These are phyloP conservation scores for Mallotus nudiflorus DNA, from an alignment of 345 rosid genomes.

Conservation along the genomic window DNA sequence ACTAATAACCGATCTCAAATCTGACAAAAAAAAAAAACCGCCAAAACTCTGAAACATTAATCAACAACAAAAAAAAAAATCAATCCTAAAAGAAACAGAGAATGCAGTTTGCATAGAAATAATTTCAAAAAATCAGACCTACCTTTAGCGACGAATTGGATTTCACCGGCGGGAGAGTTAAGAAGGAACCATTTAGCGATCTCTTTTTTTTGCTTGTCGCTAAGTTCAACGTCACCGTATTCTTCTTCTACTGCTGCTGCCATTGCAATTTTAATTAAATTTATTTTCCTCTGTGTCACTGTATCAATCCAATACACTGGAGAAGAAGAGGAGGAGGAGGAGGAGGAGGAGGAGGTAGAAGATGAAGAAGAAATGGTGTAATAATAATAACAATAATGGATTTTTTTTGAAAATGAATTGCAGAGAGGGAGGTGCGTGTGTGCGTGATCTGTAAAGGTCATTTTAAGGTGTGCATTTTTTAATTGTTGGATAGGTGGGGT, in stretches of 20 bases:
- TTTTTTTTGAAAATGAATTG: constrained; percentile 17
- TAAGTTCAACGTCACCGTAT: constrained; percentile 50
- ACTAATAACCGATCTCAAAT: constrained; percentile 68
- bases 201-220: constrained; percentile 77
- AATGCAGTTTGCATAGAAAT: too few species aligned
- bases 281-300: constrained; percentile 9
- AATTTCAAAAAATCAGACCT: not conserved
- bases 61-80: not conserved
- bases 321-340: not conserved
- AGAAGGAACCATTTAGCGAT: constrained; percentile 99
- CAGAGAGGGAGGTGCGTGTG: constrained; percentile 1
- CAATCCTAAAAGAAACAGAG: not conserved
- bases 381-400: too few species aligned
- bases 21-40: constrained; percentile 36
- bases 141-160: constrained; percentile 97
- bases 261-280: too few species aligned
- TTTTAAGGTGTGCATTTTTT: not conserved
- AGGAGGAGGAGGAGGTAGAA: too few species aligned
- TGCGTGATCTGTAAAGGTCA: constrained; percentile 31
- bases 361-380: too few species aligned
- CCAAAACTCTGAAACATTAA: too few species aligned
- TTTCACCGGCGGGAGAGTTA: constrained; percentile 95
- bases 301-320: constrained; percentile 6
- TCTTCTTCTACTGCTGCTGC: constrained; percentile 71
- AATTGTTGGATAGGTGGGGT: constrained; percentile 23